Evolutionary conservation across 1,139 yeast genomes (phyloP).

Genomic region (Blastobotrys apis): DNA sequence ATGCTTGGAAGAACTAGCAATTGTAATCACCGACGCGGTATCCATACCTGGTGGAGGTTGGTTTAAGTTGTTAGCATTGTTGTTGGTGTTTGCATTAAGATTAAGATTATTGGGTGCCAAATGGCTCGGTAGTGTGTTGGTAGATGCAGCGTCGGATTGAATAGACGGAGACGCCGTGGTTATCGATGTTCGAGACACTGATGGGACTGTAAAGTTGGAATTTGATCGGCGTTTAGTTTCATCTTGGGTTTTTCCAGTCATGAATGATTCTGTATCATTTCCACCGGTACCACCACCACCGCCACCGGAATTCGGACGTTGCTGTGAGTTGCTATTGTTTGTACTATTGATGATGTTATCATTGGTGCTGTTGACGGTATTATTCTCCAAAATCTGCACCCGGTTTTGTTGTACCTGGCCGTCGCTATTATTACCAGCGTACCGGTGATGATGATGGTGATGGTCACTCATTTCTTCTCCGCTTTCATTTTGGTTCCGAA

Average conservation of each 20-base stretch:
- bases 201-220: slow-evolving; percentile 32
- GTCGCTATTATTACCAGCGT: not conserved
- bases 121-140: slow-evolving; percentile 12
- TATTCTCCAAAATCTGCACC: slow-evolving; percentile 25
- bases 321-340: too few species aligned
- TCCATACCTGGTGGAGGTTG: too few species aligned
- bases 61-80: not conserved
- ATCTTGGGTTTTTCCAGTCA: slow-evolving; percentile 15
- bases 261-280: slow-evolving; percentile 16
- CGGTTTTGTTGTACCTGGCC: slow-evolving; percentile 5
- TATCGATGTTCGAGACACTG: slow-evolving; percentile 29
- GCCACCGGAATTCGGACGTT: not conserved
- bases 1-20: slow-evolving; percentile 38
- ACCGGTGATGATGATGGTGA: not conserved
- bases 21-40: slow-evolving; percentile 37
- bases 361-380: not conserved
- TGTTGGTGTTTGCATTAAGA: not conserved
- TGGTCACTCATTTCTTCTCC: not conserved
- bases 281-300: not conserved
- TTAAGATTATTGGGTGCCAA: not conserved
- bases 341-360: not conserved
- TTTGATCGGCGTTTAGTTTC: slow-evolving; percentile 28
- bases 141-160: slow-evolving; percentile 23
- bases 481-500: not conserved
- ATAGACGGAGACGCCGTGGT: slow-evolving; percentile 30